phyloP scores from a whole-genome alignment of 2,329 filamentous ascomycete genomes.

The Peltaster fructicola region DNA sequence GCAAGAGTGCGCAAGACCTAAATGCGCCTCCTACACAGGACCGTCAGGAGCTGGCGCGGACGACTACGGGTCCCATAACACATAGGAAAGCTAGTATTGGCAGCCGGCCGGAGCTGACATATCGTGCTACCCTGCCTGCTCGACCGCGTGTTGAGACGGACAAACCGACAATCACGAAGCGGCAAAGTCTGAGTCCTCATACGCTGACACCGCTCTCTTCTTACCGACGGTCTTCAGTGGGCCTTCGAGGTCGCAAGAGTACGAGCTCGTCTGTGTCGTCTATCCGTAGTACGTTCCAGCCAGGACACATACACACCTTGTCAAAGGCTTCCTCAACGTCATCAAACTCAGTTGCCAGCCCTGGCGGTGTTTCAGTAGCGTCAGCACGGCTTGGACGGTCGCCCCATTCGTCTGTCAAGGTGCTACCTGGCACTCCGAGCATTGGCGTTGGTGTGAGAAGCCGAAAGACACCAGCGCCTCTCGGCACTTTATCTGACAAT shows the following conservation, averaged over 20 bases:
- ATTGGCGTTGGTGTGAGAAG: slow-evolving; percentile 14
- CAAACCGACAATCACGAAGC: slow-evolving; percentile 18
- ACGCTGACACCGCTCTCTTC: slow-evolving; percentile 78
- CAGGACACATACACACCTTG: slow-evolving; percentile 59
- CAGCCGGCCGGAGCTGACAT: slow-evolving; percentile 21
- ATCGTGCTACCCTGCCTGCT: slow-evolving; percentile 21
- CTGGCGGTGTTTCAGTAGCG: slow-evolving; percentile 25
- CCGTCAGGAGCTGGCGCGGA: slow-evolving; percentile 18
- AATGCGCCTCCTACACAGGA: too few species aligned
- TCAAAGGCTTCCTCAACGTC: slow-evolving; percentile 91
- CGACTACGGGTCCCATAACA: slow-evolving; percentile 19
- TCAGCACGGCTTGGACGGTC: slow-evolving; percentile 49
- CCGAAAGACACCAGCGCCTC: too few species aligned
- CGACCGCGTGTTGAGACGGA: slow-evolving; percentile 28
- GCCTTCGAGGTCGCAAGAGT: slow-evolving; percentile 79
- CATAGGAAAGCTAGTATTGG: slow-evolving; percentile 16
- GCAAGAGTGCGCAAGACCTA: slow-evolving; percentile 5
- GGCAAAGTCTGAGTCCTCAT: slow-evolving; percentile 49
- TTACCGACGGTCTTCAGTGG: slow-evolving; percentile 64
- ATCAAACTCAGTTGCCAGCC: slow-evolving; percentile 45
- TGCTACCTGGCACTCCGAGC: slow-evolving; percentile 77
- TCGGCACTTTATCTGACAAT: too few species aligned
- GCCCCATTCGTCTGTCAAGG: slow-evolving; percentile 81
- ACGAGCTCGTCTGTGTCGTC: slow-evolving; percentile 92
- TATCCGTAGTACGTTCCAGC: slow-evolving; percentile 76